Conservation (phyloP, 2,329 filamentous ascomycete species). For the Aspergillus sp. region DNA sequence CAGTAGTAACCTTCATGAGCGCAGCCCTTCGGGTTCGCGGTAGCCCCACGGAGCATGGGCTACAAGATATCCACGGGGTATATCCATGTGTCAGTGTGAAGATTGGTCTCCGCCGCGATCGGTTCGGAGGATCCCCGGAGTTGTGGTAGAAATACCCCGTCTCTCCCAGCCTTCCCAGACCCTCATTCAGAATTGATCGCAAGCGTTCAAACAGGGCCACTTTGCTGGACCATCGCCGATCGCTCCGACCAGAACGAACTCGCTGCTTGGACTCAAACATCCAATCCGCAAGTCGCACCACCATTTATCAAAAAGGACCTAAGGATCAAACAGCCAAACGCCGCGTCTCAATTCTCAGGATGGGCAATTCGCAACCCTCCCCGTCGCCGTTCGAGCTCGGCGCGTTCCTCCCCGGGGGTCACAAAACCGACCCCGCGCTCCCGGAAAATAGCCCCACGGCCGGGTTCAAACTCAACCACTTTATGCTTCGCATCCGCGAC, state of each 20-base stretch:
- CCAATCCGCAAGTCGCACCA: neutral
- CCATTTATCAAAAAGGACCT: neutral
- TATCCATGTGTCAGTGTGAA: neutral
- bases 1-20: neutral
- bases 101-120: neutral
- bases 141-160: slow-evolving; percentile 9
- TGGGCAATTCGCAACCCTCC: slow-evolving; percentile 7
- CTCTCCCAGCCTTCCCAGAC: neutral
- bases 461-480: slow-evolving; percentile 44
- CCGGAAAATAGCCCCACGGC: slow-evolving; percentile 32
- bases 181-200: neutral
- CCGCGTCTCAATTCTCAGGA: neutral
- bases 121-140: neutral
- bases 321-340: neutral
- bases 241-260: neutral
- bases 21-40: neutral
- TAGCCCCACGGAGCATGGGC: slow-evolving; percentile 2
- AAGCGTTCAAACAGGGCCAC: neutral
- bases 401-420: slow-evolving; percentile 36
- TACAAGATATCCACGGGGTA: neutral
- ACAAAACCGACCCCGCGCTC: slow-evolving; percentile 35
- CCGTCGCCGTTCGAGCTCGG: slow-evolving; percentile 31
- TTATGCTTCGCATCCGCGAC: slow-evolving; percentile 43
- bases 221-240: neutral
- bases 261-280: neutral